phyloP scores from a whole-genome alignment of 129 eudicot genomes.

The Tagetes erecta region DNA sequence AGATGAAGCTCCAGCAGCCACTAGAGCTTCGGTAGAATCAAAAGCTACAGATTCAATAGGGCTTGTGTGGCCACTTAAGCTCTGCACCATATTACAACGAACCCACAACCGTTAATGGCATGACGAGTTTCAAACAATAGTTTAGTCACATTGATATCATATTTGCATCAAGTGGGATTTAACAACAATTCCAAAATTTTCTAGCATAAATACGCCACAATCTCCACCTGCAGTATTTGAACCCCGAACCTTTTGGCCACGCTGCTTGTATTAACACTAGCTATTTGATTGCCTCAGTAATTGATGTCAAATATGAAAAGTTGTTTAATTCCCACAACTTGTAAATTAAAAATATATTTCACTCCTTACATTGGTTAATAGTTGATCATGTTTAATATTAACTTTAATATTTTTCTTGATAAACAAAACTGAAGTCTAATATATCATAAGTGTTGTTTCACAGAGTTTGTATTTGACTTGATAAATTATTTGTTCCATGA shows the following conservation, averaged over 20 bases:
- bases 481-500: constrained; percentile 5
- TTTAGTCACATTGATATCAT: background rate
- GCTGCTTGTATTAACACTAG: background rate
- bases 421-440: background rate
- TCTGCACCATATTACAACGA: constrained; percentile 42
- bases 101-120: background rate
- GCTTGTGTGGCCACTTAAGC: constrained; percentile 83
- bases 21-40: constrained; percentile 74
- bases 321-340: no score
- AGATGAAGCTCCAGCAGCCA: constrained; percentile 94
- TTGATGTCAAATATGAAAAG: background rate
- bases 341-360: no score
- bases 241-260: no score
- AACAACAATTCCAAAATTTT: no score
- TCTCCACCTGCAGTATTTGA: no score
- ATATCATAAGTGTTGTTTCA: background rate
- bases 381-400: background rate
- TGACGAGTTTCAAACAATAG: background rate
- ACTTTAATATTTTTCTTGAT: background rate
- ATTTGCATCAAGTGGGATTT: background rate
- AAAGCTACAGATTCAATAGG: constrained; percentile 93
- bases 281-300: background rate
- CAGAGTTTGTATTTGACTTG: background rate
- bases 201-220: no score
- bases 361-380: no score